Evolutionary conservation across 768 basidiomycete genomes (phyloP).

Genomic region (Tricholoma sp.): DNA sequence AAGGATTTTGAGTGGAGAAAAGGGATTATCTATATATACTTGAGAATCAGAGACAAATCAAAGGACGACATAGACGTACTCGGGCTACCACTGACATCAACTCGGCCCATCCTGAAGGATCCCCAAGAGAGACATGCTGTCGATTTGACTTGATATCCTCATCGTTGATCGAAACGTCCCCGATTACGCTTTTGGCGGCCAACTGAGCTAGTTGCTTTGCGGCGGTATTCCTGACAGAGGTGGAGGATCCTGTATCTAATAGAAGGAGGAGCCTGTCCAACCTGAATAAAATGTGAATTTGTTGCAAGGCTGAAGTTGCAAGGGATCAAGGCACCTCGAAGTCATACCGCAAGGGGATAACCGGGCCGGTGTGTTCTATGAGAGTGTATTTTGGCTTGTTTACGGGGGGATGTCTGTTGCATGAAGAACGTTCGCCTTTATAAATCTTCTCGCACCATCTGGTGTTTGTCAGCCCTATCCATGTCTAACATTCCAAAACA

Average conservation of each 20-base stretch:
- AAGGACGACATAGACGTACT: conserved; percentile 37
- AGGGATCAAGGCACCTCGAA: conserved; percentile 49
- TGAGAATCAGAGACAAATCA: conserved; percentile 6
- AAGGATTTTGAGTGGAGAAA: conserved; percentile 88
- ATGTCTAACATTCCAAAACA: conserved; percentile 1
- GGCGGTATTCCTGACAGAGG: conserved; percentile 88
- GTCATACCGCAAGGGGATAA: conserved; percentile 63
- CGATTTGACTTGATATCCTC: conserved; percentile 68
- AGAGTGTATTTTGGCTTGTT: conserved; percentile 38
- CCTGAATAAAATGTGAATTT: conserved; percentile 35
- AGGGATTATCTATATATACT: conserved; percentile 67
- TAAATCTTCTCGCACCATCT: conserved; percentile 45
- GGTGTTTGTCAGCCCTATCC: neutral
- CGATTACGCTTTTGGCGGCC: conserved; percentile 79
- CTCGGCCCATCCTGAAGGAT: conserved; percentile 84
- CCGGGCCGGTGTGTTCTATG: conserved; percentile 41
- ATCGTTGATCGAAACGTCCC: conserved; percentile 70
- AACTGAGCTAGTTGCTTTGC: conserved; percentile 94
- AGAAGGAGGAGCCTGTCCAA: conserved; percentile 96
- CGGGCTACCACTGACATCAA: conserved; percentile 87
- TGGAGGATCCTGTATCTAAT: conserved; percentile 91
- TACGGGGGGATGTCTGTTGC: conserved; percentile 55
- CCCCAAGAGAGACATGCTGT: conserved; percentile 52
- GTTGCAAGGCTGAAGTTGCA: neutral
- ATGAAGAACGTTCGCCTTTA: conserved; percentile 47